Percentiles rank a stretch among this genome's conserved stretches.
phyloP scores from a whole-genome alignment of 2,329 filamentous ascomycete genomes.

The Nemania sp. region DNA sequence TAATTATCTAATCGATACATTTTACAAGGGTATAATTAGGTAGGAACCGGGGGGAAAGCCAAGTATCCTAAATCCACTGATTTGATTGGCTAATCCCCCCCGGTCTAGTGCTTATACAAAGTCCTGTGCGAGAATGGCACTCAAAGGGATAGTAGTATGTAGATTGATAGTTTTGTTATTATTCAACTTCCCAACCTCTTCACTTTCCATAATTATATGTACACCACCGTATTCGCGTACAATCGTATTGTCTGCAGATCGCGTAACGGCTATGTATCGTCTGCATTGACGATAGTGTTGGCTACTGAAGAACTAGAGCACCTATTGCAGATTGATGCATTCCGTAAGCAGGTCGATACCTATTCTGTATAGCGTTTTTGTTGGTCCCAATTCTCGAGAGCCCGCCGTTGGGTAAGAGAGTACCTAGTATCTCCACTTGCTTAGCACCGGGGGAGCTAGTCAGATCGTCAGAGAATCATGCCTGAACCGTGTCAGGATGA shows the following conservation, averaged over 20 bases:
- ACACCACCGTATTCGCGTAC: neutral
- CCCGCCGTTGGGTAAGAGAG: neutral
- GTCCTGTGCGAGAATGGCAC: no score
- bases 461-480: constrained; percentile 34
- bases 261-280: neutral
- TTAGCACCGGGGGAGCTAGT: constrained; percentile 3
- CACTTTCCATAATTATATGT: neutral
- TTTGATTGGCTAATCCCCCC: no score
- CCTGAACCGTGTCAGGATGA: constrained; percentile 28
- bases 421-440: neutral
- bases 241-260: neutral
- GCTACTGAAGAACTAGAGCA: neutral
- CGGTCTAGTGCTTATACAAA: no score
- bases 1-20: no score
- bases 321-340: neutral
- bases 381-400: neutral
- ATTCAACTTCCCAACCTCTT: neutral
- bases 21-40: no score
- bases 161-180: neutral
- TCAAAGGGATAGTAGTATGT: no score
- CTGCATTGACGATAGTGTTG: neutral
- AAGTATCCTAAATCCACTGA: no score
- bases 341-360: no score
- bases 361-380: neutral
- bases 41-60: no score